Conservation (phyloP, 495 filamentous ascomycete species). For the Penicillium dipodomyicola region DNA sequence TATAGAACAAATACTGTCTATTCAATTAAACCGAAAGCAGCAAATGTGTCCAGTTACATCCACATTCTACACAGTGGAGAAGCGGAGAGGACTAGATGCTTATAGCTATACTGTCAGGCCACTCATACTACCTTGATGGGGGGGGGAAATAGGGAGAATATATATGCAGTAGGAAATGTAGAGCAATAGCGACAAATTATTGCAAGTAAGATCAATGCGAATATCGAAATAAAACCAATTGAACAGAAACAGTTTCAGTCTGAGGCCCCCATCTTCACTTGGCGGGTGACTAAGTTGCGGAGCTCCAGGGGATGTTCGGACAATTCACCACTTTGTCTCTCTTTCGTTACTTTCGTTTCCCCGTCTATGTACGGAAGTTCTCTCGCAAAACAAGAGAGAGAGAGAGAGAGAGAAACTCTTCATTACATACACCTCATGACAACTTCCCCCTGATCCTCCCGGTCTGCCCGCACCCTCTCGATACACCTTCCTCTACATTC, state of each 20-base stretch:
- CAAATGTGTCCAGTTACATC: slow-evolving; percentile 15
- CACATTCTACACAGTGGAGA: slow-evolving; percentile 24
- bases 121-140: neutral
- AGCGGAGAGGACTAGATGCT: neutral
- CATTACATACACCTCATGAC: slow-evolving; percentile 1
- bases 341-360: neutral
- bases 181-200: neutral
- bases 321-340: neutral
- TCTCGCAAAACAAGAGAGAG: neutral
- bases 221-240: neutral
- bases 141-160: neutral
- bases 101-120: neutral
- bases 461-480: slow-evolving; percentile 8
- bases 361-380: neutral
- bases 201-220: neutral
- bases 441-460: neutral
- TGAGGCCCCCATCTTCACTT: neutral
- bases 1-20: neutral
- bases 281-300: slow-evolving; percentile 10
- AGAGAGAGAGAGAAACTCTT: neutral
- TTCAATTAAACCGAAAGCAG: slow-evolving; percentile 7
- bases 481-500: slow-evolving; percentile 10
- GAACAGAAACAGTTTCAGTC: neutral
- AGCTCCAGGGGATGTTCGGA: slow-evolving; percentile 6
- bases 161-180: neutral